Conservation (phyloP, 2,329 filamentous ascomycete species). For the Ceratocystis destructans region DNA sequence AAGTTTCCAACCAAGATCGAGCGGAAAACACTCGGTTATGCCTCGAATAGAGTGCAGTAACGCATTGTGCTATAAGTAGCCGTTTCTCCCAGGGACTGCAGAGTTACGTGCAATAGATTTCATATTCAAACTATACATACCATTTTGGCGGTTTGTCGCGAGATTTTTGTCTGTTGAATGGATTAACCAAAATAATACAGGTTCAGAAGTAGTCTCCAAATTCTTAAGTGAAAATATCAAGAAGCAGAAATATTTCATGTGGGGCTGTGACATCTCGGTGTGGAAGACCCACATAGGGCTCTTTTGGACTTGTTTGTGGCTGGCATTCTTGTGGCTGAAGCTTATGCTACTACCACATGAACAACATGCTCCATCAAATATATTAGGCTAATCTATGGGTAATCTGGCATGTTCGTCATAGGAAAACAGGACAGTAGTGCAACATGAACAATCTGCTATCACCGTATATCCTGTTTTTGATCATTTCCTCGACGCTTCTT, state of each 20-base stretch:
- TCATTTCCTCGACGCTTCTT: neutral
- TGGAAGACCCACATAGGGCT: slow-evolving; percentile 6
- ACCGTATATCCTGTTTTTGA: neutral
- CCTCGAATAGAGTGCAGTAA: slow-evolving; percentile 7
- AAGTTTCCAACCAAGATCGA: slow-evolving; percentile 11
- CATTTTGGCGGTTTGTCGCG: slow-evolving; percentile 28
- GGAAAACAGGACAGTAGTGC: too few species aligned
- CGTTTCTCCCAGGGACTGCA: slow-evolving; percentile 14
- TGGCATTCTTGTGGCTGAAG: neutral
- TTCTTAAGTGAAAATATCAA: slow-evolving; percentile 13
- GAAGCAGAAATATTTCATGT: neutral
- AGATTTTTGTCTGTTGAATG: slow-evolving; percentile 13
- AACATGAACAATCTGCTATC: too few species aligned
- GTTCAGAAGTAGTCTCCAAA: neutral
- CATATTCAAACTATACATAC: slow-evolving; percentile 27
- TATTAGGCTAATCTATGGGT: too few species aligned
- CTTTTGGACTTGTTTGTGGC: neutral
- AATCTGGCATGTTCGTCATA: too few species aligned
- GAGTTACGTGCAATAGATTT: neutral
- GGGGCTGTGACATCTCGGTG: neutral
- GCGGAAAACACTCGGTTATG: slow-evolving; percentile 18
- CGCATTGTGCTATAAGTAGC: slow-evolving; percentile 6
- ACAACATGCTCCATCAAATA: neutral
- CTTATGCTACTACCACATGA: neutral
- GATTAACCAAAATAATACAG: slow-evolving; percentile 2